These are phyloP conservation scores for Conringia planisiliqua DNA, from an alignment of 345 rosid species.

Conservation along the genomic window DNA sequence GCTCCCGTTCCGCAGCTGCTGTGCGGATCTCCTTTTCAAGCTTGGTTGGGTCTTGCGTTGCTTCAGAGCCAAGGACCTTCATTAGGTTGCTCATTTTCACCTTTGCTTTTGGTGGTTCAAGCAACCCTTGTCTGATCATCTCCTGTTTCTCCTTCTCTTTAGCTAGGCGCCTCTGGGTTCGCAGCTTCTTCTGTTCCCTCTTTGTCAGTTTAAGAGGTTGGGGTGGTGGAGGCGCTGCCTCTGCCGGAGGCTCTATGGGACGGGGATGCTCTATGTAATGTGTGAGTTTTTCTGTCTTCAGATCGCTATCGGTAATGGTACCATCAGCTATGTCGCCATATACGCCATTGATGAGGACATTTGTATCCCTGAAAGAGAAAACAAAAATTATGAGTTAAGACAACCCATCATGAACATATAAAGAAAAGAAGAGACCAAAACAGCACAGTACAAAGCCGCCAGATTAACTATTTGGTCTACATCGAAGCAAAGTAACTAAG, in stretches of 20 bases:
- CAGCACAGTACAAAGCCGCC: not conserved
- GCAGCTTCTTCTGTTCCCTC: slow-evolving; percentile 93
- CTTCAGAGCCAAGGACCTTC: slow-evolving; percentile 97
- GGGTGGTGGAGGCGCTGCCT: slow-evolving; percentile 92
- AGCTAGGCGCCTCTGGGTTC: slow-evolving; percentile 89
- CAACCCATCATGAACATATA: not conserved
- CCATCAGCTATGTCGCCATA: slow-evolving; percentile 58
- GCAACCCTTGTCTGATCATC: slow-evolving; percentile 93
- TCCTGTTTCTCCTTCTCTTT: slow-evolving; percentile 92
- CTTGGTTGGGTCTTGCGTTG: slow-evolving; percentile 95
- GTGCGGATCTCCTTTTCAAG: slow-evolving; percentile 91
- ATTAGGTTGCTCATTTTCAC: slow-evolving; percentile 94
- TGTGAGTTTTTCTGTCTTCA: slow-evolving; percentile 75
- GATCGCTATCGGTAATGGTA: slow-evolving; percentile 31
- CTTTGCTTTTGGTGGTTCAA: slow-evolving; percentile 89
- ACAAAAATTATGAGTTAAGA: slow-evolving; percentile 3
- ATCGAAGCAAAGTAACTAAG: not conserved
- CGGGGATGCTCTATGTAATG: slow-evolving; percentile 88
- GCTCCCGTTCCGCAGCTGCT: slow-evolving; percentile 98
- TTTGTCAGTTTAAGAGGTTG: slow-evolving; percentile 88
- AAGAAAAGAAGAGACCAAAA: not conserved
- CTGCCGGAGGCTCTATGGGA: slow-evolving; percentile 94
- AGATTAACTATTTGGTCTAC: not conserved
- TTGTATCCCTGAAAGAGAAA: slow-evolving; percentile 60
- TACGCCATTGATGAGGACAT: slow-evolving; percentile 48